Evolutionary conservation across 345 rosid species (phyloP).

Genomic region (Lenwebbia sp.): DNA sequence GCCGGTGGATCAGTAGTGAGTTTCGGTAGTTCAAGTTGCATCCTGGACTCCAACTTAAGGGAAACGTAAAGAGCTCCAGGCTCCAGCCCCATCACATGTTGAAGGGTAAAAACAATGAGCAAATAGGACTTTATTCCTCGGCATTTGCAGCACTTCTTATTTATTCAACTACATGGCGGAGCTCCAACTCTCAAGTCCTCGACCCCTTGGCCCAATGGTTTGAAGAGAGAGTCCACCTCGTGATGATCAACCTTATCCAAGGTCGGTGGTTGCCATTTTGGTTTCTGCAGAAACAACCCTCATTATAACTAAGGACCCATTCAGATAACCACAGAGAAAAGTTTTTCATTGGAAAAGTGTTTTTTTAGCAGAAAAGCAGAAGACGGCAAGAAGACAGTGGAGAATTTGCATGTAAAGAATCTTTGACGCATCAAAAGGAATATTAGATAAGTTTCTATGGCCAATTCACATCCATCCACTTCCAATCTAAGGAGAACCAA

Average conservation of each 20-base stretch:
- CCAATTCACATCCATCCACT: neutral
- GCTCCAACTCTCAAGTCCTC: constrained; percentile 46
- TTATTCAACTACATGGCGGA: neutral
- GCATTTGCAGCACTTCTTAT: neutral
- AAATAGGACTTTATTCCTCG: neutral
- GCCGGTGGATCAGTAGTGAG: neutral
- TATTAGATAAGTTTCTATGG: neutral
- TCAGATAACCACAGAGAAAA: neutral
- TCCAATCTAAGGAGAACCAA: neutral
- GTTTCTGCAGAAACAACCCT: constrained; percentile 47
- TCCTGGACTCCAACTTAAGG: neutral
- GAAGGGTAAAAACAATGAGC: neutral
- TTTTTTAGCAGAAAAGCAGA: neutral
- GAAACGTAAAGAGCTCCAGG: neutral
- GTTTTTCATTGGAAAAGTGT: too few relatives aligned
- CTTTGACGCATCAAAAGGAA: neutral
- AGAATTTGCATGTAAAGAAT: neutral
- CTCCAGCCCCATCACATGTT: neutral
- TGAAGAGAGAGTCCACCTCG: constrained; percentile 64
- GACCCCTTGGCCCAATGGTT: constrained; percentile 36
- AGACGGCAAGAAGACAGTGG: neutral
- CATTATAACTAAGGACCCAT: neutral
- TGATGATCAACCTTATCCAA: constrained; percentile 46
- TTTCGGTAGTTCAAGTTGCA: neutral
- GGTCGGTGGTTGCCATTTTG: constrained; percentile 70